phyloP scores from a whole-genome alignment of 2,329 filamentous ascomycete species.

The Pseudopithomyces maydicus region DNA sequence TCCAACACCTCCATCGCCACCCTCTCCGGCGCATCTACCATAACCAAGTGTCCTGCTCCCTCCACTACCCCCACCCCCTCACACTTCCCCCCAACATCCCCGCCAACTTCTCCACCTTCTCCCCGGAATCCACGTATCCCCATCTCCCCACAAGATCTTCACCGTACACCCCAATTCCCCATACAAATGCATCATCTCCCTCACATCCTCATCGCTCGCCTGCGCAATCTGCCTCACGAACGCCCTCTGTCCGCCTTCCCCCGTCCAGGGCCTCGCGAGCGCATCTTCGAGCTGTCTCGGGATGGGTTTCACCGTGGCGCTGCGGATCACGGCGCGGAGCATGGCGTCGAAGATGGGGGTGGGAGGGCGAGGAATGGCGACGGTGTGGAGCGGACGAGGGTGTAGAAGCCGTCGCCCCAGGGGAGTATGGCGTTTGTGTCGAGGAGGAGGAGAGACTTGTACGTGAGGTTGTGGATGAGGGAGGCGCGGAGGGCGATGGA shows the following conservation, averaged over 20 bases:
- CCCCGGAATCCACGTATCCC: constrained; percentile 1
- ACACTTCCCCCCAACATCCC: neutral
- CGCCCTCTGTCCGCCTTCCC: neutral
- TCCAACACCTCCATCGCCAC: constrained; percentile 1
- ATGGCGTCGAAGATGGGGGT: neutral
- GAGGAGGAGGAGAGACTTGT: constrained; percentile 1
- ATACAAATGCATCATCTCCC: constrained; percentile 3
- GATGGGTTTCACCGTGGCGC: neutral
- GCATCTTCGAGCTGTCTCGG: neutral
- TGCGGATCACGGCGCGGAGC: constrained; percentile 4
- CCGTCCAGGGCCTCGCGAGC: constrained; percentile 2
- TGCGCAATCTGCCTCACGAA: constrained; percentile 6
- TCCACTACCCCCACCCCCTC: constrained; percentile 3
- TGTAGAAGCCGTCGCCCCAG: constrained; percentile 8
- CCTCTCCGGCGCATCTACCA: constrained; percentile 4
- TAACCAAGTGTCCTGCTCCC: constrained; percentile 2
- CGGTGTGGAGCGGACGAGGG: neutral
- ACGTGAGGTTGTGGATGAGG: neutral
- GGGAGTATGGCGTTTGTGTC: constrained; percentile 5
- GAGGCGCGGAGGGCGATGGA: neutral
- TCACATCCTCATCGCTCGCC: constrained; percentile 1
- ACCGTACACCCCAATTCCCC: neutral
- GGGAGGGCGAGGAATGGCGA: constrained; percentile 1
- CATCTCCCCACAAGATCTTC: constrained; percentile 5
- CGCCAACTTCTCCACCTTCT: constrained; percentile 4